phyloP scores from a whole-genome alignment of 2,329 filamentous ascomycete genomes.

The Exophiala sideris region DNA sequence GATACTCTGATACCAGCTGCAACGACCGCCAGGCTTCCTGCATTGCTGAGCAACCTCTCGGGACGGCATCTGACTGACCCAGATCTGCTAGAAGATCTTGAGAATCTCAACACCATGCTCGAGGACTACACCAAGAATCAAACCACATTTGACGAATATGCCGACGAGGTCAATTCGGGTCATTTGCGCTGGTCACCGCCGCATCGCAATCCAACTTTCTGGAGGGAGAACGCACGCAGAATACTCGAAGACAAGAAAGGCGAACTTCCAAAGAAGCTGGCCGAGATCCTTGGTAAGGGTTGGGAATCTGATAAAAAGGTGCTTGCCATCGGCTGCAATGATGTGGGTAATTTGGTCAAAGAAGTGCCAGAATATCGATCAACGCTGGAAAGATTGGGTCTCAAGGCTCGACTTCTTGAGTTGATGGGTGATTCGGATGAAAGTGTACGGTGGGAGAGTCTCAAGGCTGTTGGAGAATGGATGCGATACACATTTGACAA shows the following conservation, averaged over 20 bases:
- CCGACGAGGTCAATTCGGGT: conserved; percentile 78
- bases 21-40: conserved; percentile 75
- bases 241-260: conserved; percentile 83
- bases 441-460: conserved; percentile 85
- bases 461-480: conserved; percentile 79
- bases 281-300: conserved; percentile 78
- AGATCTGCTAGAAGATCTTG: conserved; percentile 49
- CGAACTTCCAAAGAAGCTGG: conserved; percentile 72
- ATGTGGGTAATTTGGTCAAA: conserved; percentile 82
- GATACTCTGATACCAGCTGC: conserved; percentile 72
- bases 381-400: conserved; percentile 74
- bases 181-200: conserved; percentile 91
- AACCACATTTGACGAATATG: conserved; percentile 66
- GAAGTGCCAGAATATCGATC: conserved; percentile 80
- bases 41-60: conserved; percentile 57
- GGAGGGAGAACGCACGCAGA: conserved; percentile 83
- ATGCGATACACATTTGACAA: conserved; percentile 65
- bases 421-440: conserved; percentile 88
- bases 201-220: conserved; percentile 81
- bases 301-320: conserved; percentile 84
- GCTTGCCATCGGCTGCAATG: conserved; percentile 87
- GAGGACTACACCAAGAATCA: conserved; percentile 77
- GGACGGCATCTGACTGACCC: conserved; percentile 50
- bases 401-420: conserved; percentile 88
- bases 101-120: conserved; percentile 60